Evolutionary conservation across 805 yeast species (phyloP).

Genomic region (Ogataea saltuana): DNA sequence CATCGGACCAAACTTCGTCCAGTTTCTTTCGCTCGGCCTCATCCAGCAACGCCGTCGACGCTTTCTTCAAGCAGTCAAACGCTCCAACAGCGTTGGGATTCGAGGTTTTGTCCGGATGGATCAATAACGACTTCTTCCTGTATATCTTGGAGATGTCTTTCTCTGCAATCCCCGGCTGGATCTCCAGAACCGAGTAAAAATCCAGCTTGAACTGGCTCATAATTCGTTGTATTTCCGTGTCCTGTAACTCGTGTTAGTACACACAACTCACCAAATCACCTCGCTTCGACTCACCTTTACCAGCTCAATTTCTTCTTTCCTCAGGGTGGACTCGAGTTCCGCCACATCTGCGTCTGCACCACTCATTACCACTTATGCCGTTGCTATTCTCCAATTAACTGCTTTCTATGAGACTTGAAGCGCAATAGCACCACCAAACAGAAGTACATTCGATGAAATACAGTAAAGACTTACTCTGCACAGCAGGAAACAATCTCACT

Average conservation of each 20-base stretch:
- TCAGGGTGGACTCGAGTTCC: constrained; percentile 19
- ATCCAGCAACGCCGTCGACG: constrained; percentile 45
- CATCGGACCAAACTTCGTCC: constrained; percentile 46
- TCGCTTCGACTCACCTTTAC: constrained; percentile 18
- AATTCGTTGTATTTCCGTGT: constrained; percentile 58
- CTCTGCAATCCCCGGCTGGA: constrained; percentile 42
- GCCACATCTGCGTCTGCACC: constrained; percentile 7
- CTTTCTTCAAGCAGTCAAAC: constrained; percentile 58
- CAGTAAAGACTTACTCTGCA: too few relatives aligned
- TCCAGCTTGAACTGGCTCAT: constrained; percentile 49
- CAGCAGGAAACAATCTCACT: too few relatives aligned
- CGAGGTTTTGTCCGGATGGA: constrained; percentile 67
- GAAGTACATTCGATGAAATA: too few relatives aligned
- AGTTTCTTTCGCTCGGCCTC: constrained; percentile 42
- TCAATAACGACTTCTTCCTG: constrained; percentile 58
- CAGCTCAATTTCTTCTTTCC: constrained; percentile 24
- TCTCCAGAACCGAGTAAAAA: constrained; percentile 53
- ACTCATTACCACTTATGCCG: neutral
- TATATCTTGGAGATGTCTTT: constrained; percentile 47
- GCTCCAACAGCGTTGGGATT: constrained; percentile 63
- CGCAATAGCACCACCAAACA: too few relatives aligned
- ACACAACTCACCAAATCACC: too few relatives aligned
- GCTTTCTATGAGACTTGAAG: too few relatives aligned
- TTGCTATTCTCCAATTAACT: too few relatives aligned
- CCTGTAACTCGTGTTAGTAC: constrained; percentile 31